A percentile compares a stretch with the other conserved stretches of the same genome.
phyloP scores from a whole-genome alignment of 768 basidiomycete genomes.

The Suillus subaureus region DNA sequence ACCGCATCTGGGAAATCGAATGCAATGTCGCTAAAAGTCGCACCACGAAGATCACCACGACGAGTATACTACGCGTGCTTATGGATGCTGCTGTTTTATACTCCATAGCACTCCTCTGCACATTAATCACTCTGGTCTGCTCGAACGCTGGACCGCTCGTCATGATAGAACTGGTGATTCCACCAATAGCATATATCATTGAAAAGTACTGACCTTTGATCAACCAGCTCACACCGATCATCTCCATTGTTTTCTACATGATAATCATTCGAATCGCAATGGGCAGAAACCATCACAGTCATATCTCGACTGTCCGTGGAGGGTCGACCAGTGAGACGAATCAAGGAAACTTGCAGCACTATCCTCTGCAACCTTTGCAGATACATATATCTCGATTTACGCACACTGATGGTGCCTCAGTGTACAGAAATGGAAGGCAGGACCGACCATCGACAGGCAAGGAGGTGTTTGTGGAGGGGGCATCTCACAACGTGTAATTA shows the following conservation, averaged over 20 bases:
- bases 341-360: background rate
- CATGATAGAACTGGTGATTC: conserved; percentile 37
- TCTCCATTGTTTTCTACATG: conserved; percentile 13
- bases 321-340: background rate
- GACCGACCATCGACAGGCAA: background rate
- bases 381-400: conserved; percentile 8
- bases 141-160: conserved; percentile 36
- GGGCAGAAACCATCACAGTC: conserved; percentile 1
- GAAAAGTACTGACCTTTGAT: background rate
- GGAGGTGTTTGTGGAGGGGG: background rate
- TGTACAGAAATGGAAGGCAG: background rate
- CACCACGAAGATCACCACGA: background rate
- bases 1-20: conserved; percentile 34
- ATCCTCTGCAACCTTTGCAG: conserved; percentile 9
- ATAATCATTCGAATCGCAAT: conserved; percentile 11
- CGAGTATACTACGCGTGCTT: conserved; percentile 31
- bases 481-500: background rate
- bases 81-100: conserved; percentile 43
- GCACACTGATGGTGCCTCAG: background rate
- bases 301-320: background rate
- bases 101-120: conserved; percentile 35
- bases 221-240: conserved; percentile 7
- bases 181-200: background rate
- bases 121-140: conserved; percentile 31
- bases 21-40: conserved; percentile 10